phyloP scores from a whole-genome alignment of 2,329 filamentous ascomycete species.

The Sordariomycetes sp. region DNA sequence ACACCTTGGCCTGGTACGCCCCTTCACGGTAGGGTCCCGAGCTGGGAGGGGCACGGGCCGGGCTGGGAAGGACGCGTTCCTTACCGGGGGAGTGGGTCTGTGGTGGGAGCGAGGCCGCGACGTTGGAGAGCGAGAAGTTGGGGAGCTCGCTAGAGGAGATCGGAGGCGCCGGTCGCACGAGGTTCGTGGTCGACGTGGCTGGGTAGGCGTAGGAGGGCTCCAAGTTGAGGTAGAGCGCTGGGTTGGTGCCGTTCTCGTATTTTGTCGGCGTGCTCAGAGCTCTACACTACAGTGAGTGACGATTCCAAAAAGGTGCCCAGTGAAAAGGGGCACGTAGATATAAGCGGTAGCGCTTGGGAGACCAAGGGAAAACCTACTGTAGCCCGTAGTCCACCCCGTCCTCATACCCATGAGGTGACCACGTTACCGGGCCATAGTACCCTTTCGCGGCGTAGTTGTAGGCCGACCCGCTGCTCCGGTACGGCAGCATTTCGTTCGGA shows the following conservation, averaged over 20 bases:
- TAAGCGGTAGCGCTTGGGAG: not conserved
- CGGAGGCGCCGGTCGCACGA: slow-evolving; percentile 21
- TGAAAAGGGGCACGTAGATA: not conserved
- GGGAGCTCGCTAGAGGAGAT: slow-evolving; percentile 16
- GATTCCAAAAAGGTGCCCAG: not conserved
- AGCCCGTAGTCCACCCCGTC: slow-evolving; percentile 26
- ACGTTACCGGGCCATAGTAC: slow-evolving; percentile 23
- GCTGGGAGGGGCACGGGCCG: slow-evolving; percentile 1
- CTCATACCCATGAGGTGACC: slow-evolving; percentile 26
- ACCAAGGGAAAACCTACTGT: slow-evolving; percentile 19
- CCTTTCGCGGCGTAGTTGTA: slow-evolving; percentile 20
- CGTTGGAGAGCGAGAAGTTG: slow-evolving; percentile 27
- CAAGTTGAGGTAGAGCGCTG: slow-evolving; percentile 22
- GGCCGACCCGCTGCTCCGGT: slow-evolving; percentile 10
- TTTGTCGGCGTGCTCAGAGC: slow-evolving; percentile 8
- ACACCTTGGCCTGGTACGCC: not conserved
- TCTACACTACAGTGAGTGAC: not conserved
- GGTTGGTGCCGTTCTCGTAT: slow-evolving; percentile 15
- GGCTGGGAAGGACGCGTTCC: slow-evolving; percentile 16
- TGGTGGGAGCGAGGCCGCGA: slow-evolving; percentile 27
- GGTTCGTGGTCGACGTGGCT: slow-evolving; percentile 10
- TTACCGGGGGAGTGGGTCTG: slow-evolving; percentile 10
- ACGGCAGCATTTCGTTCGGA: slow-evolving; percentile 2
- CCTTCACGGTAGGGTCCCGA: not conserved
- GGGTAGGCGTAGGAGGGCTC: slow-evolving; percentile 21